These are phyloP conservation scores for Leersia perrieri DNA, from an alignment of 176 grass and related monocot genomes.

Conservation along the genomic window DNA sequence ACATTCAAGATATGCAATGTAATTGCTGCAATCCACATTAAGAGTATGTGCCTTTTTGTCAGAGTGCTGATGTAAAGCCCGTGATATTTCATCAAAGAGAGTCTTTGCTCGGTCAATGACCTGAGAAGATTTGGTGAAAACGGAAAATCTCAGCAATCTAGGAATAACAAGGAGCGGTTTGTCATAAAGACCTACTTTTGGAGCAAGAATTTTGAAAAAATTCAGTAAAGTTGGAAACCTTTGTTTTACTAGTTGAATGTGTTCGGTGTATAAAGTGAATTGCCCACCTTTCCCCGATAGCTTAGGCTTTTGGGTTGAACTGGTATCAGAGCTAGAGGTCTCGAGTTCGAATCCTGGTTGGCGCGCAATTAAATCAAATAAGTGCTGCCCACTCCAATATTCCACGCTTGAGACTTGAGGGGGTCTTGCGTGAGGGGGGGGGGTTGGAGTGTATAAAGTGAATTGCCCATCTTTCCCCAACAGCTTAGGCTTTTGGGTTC, in stretches of 20 bases:
- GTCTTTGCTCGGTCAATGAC: slow-evolving; percentile 58
- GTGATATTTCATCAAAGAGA: slow-evolving; percentile 72
- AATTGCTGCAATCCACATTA: slow-evolving; percentile 38
- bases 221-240: background rate
- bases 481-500: no score
- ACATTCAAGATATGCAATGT: slow-evolving; percentile 71
- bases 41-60: slow-evolving; percentile 48
- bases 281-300: no score
- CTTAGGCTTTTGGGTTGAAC: no score
- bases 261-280: no score
- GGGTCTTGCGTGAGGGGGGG: no score
- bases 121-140: slow-evolving; percentile 46
- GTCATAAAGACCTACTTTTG: slow-evolving; percentile 7
- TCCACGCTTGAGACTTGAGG: no score
- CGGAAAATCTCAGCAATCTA: slow-evolving; percentile 25
- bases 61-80: slow-evolving; percentile 36
- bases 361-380: no score
- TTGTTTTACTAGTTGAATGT: background rate
- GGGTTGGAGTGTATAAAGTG: no score
- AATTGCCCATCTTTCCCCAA: no score
- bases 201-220: slow-evolving; percentile 3
- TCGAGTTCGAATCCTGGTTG: no score
- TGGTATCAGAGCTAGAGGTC: no score
- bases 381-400: no score
- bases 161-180: slow-evolving; percentile 13